Evolutionary conservation across 176 grass and related monocot species (phyloP).

Genomic region (Typha latifolia): DNA sequence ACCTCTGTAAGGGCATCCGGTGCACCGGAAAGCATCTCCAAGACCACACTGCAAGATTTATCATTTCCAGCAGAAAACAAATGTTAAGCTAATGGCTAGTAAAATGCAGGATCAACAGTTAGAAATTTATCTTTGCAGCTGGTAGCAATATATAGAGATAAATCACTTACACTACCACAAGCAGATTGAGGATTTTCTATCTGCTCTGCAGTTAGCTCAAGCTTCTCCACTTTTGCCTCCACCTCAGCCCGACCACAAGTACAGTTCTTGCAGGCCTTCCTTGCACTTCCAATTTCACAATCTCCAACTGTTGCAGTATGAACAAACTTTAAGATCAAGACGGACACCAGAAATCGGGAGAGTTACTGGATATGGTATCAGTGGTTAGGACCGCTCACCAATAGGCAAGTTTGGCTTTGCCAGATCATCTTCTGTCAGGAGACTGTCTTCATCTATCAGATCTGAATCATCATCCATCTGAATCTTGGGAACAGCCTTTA

Average conservation of each 20-base stretch:
- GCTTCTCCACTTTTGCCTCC: constrained; percentile 77
- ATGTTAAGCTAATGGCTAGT: not conserved
- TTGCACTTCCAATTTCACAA: constrained; percentile 74
- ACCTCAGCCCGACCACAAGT: constrained; percentile 82
- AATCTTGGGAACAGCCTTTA: constrained; percentile 68
- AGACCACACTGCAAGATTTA: constrained; percentile 59
- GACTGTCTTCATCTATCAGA: constrained; percentile 88
- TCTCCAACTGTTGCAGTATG: constrained; percentile 46
- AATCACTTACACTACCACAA: constrained; percentile 71
- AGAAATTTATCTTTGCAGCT: not conserved
- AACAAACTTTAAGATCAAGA: not conserved
- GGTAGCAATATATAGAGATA: not conserved
- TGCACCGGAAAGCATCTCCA: constrained; percentile 83
- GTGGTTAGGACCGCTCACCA: constrained; percentile 32
- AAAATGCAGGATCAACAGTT: not conserved
- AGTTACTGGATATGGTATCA: not conserved
- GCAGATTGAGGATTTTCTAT: constrained; percentile 75
- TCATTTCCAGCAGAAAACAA: not conserved
- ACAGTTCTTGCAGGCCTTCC: constrained; percentile 96
- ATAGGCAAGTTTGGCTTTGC: constrained; percentile 83
- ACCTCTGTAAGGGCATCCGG: constrained; percentile 80
- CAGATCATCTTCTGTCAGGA: constrained; percentile 86
- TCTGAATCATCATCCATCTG: constrained; percentile 61
- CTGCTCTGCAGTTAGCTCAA: constrained; percentile 68
- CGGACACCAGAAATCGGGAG: not conserved